Base-by-base conservation (phyloP, 2,329 filamentous ascomycete species). In the Madurella mycetomatis region DNA sequence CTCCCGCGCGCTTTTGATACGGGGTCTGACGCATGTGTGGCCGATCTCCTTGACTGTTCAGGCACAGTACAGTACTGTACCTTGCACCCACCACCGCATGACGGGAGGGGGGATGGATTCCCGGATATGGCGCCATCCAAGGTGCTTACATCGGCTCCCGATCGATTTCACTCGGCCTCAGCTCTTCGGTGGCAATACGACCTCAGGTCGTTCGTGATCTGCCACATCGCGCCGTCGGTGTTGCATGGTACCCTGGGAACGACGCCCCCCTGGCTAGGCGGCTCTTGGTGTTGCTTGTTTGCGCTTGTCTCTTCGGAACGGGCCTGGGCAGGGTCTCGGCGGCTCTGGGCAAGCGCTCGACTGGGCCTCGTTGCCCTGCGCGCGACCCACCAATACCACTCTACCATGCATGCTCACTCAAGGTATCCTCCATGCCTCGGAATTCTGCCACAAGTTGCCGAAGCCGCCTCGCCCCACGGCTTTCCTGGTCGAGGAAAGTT, bases 401-500 rank as follows among this genome's bases (percentile, higher is more conserved):
- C 41, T 47, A 19, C 46, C 41, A 48, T 51, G 39, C 53, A 25
- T 25, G 25, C 25, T 4, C 32, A 55, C 49, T 11, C 41, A 17
- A 16, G 11, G 18, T 7, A 18, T 15, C 40, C 9, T 19, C 32
- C 9, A 41, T 44, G 18, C 16, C 37, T 47, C 46, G 40, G 41
- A 46, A 40, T 49, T 50, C 41, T 57, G 51, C 39, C 55, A 49
- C 48, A 47, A 51, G 47, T 45, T 61, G 39, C 50, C 47, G 44
- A 54, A 49, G n/a, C 48, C 48, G 51, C 53, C 34, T 54, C 34
- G 47, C 51, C 34, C 46, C 40, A 55, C 37, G 52, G 42, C 41
- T 62, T 61, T 62, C 60, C 60, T 56, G 62, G 62, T 64, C 54
- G 42, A 57, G 44, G 41, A 47, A 54, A 18, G 44, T 37, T 25